Conservation (phyloP, 1,284 basidiomycete species). For the Ustilago bromivora region DNA sequence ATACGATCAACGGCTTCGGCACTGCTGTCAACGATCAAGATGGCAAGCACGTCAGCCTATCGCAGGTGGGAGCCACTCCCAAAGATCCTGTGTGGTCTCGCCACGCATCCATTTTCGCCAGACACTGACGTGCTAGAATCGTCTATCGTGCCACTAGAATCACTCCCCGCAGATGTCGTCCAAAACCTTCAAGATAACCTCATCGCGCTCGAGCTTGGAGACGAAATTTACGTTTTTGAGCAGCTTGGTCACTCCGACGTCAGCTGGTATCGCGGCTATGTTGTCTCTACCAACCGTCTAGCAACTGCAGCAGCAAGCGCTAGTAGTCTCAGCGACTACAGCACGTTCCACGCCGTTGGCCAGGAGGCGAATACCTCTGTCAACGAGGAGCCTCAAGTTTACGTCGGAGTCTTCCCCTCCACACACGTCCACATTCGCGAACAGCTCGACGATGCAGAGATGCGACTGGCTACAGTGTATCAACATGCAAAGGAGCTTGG, state of each 20-base stretch:
- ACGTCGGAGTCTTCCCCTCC: conserved; percentile 94
- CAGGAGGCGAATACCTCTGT: conserved; percentile 19
- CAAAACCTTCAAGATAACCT: conserved; percentile 55
- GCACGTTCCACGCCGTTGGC: conserved; percentile 44
- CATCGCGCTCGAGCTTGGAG: conserved; percentile 76
- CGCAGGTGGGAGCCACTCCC: conserved; percentile 62
- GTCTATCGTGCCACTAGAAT: conserved; percentile 29
- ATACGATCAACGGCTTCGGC: neutral
- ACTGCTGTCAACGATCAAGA: conserved; percentile 4
- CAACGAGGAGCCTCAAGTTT: conserved; percentile 78
- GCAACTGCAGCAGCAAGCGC: conserved; percentile 61
- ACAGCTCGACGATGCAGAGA: conserved; percentile 87
- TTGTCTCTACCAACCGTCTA: conserved; percentile 75
- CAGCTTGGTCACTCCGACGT: conserved; percentile 61
- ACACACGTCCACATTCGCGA: conserved; percentile 90
- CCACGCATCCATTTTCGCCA: conserved; percentile 58
- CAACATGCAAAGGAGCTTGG: conserved; percentile 57
- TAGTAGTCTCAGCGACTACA: conserved; percentile 69
- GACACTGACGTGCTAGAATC: conserved; percentile 58
- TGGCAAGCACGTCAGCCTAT: conserved; percentile 35
- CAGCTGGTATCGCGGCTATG: conserved; percentile 75
- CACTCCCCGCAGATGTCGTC: conserved; percentile 30
- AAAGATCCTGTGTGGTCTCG: conserved; percentile 63
- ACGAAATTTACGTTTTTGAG: conserved; percentile 86
- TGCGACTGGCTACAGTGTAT: conserved; percentile 80